These are phyloP conservation scores for Xerocomus potaroensis DNA, from an alignment of 768 basidiomycete genomes.

Conservation along the genomic window DNA sequence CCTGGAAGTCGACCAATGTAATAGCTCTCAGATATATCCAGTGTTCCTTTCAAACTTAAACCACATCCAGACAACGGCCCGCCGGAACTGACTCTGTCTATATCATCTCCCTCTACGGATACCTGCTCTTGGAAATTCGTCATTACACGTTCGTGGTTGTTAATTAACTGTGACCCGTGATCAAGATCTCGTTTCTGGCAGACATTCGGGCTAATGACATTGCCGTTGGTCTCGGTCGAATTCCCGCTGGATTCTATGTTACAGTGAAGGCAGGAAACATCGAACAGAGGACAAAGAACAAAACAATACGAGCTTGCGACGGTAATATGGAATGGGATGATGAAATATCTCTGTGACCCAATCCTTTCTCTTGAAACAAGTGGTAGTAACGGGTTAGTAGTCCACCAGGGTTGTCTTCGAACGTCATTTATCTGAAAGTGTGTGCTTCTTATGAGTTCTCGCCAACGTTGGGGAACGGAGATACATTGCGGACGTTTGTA, in stretches of 20 bases:
- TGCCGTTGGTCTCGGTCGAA: constrained; percentile 4
- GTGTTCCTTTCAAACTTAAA: no score
- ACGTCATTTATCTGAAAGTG: neutral
- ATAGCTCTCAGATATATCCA: no score
- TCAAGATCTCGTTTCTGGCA: neutral
- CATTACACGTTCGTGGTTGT: no score
- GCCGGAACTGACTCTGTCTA: no score
- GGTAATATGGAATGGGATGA: constrained; percentile 12
- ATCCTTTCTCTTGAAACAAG: neutral
- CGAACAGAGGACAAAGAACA: constrained; percentile 3
- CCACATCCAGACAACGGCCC: no score
- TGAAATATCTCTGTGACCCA: constrained; percentile 4
- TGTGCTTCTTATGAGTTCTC: constrained; percentile 8
- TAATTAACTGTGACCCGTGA: no score
- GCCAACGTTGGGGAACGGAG: constrained; percentile 10
- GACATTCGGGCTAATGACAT: constrained; percentile 12
- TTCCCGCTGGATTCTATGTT: constrained; percentile 16
- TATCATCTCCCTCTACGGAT: no score
- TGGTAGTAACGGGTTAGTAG: neutral
- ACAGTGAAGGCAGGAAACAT: neutral
- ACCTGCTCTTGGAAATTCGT: no score
- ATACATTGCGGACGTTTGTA: neutral
- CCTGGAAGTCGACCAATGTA: no score
- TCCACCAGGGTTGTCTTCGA: neutral
- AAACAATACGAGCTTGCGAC: neutral